Conservation (phyloP, 78 protist genomes). For the slime mould (Dictyostelium discoideum) region dicty_2.7 NC_007089.4:5726501-5727000, state of each 20-base stretch:
- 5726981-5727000: background rate
- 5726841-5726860: background rate
- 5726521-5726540: background rate
- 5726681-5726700: background rate
- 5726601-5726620: background rate
- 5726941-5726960: background rate
- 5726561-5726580: background rate
- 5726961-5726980: background rate
- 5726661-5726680: background rate
- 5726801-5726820: background rate
- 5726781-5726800: background rate
- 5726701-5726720: background rate
- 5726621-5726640: background rate
- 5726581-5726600: background rate
- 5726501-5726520: background rate
- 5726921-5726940: background rate
- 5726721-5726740: background rate
- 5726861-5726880: background rate
- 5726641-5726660: background rate
- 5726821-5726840: background rate
- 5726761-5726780: background rate
- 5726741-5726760: background rate
- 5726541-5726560: background rate
- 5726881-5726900: no score
- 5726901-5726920: no score